Evolutionary conservation across 345 rosid genomes (phyloP).

Genomic region (Balakata baccata): DNA sequence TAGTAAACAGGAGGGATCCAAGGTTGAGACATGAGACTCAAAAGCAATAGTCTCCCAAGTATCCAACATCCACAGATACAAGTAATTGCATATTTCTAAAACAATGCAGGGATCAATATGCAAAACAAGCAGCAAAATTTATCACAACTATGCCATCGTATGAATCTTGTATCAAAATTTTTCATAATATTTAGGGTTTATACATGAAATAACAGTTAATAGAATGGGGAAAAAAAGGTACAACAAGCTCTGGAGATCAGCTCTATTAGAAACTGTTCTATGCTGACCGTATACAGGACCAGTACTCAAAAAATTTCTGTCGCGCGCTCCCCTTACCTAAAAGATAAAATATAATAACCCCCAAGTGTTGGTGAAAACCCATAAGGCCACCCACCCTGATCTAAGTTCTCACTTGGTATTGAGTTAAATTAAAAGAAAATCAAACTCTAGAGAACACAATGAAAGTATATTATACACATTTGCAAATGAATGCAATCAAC

Average conservation of each 20-base stretch:
- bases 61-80: no score
- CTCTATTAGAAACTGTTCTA: constrained; percentile 24
- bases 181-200: constrained; percentile 40
- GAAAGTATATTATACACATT: constrained; percentile 49
- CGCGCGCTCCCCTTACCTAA: constrained; percentile 10
- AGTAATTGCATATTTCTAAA: no score
- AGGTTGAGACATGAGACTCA: no score
- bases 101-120: not conserved
- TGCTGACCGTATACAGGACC: constrained; percentile 24
- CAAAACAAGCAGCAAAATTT: constrained; percentile 14
- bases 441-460: constrained; percentile 27
- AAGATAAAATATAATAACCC: constrained; percentile 8
- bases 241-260: constrained; percentile 39
- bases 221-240: constrained; percentile 31
- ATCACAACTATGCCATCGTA: constrained; percentile 5
- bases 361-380: constrained; percentile 19
- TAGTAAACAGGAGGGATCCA: no score
- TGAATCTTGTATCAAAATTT: constrained; percentile 43
- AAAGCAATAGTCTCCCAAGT: no score
- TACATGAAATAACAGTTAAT: constrained; percentile 34
- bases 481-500: constrained; percentile 41
- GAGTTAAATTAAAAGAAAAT: constrained; percentile 18
- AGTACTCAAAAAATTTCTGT: constrained; percentile 21
- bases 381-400: constrained; percentile 27
- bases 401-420: constrained; percentile 26